Evolutionary conservation across 2,329 filamentous ascomycete species (phyloP).

Genomic region (Botrytis fabae): DNA sequence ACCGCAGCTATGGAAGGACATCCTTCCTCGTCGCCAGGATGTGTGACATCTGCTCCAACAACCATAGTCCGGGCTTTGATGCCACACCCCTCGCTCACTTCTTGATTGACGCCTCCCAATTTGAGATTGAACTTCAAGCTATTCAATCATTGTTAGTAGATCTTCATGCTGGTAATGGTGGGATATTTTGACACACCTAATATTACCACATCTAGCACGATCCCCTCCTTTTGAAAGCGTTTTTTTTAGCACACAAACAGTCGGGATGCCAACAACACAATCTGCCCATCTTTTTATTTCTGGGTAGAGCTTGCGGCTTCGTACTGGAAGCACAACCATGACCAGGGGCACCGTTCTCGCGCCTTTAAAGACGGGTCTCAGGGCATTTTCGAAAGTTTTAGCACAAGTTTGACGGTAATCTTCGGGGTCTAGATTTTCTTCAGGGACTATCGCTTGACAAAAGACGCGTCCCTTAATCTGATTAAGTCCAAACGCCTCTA

Average conservation of each 20-base stretch:
- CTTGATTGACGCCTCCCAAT: background rate
- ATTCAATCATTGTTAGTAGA: background rate
- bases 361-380: background rate
- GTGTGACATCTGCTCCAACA: constrained; percentile 8
- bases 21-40: background rate
- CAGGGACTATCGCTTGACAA: background rate
- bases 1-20: background rate
- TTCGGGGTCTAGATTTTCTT: too few species aligned
- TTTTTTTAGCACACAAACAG: background rate
- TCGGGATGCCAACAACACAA: background rate
- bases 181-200: background rate
- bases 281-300: constrained; percentile 3
- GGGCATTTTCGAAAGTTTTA: background rate
- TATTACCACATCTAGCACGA: background rate
- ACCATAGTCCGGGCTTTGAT: background rate
- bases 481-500: background rate
- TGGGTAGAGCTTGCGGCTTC: background rate
- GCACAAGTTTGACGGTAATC: background rate
- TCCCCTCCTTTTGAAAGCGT: too few species aligned
- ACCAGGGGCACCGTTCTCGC: background rate
- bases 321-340: background rate
- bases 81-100: background rate
- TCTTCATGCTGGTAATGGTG: background rate
- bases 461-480: background rate
- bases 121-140: constrained; percentile 9